Evolutionary conservation across 352 stramenopile genomes (phyloP).

Genomic region (Discostella stelligera): DNA sequence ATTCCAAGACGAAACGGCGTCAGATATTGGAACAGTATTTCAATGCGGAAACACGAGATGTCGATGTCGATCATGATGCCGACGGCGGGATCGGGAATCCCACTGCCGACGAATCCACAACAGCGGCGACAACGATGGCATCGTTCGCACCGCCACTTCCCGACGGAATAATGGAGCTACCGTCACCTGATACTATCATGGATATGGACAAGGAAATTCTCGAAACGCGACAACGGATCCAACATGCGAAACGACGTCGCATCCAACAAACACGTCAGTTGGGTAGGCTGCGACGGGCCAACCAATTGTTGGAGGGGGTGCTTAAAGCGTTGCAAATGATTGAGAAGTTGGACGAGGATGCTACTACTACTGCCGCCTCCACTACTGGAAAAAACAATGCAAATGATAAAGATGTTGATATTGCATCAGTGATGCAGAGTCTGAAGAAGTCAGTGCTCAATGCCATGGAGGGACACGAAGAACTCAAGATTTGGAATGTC

Average conservation of each 20-base stretch:
- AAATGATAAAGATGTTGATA: background rate
- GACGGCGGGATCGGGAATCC: conserved; percentile 1
- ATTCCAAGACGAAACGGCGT: conserved; percentile 52
- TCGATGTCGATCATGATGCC: background rate
- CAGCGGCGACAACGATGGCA: conserved; percentile 5
- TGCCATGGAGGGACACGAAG: conserved; percentile 46
- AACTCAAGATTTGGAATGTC: conserved; percentile 47
- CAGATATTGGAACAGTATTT: conserved; percentile 56
- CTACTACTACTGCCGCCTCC: background rate
- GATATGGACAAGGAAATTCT: conserved; percentile 51
- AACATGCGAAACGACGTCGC: conserved; percentile 36
- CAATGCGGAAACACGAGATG: conserved; percentile 5
- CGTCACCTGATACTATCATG: conserved; percentile 36
- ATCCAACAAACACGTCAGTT: conserved; percentile 32
- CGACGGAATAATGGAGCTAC: conserved; percentile 24
- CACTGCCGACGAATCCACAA: background rate
- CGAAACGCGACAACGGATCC: conserved; percentile 27
- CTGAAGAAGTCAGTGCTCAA: conserved; percentile 36
- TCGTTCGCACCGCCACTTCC: conserved; percentile 7
- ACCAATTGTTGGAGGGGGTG: conserved; percentile 26
- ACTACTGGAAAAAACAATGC: background rate
- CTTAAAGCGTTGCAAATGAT: conserved; percentile 23
- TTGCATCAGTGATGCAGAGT: conserved; percentile 14
- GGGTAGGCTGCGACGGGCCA: conserved; percentile 16
- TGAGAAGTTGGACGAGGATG: background rate